Conservation (phyloP, 2,329 filamentous ascomycete species). For the Aspergillus puulaauensis region DNA sequence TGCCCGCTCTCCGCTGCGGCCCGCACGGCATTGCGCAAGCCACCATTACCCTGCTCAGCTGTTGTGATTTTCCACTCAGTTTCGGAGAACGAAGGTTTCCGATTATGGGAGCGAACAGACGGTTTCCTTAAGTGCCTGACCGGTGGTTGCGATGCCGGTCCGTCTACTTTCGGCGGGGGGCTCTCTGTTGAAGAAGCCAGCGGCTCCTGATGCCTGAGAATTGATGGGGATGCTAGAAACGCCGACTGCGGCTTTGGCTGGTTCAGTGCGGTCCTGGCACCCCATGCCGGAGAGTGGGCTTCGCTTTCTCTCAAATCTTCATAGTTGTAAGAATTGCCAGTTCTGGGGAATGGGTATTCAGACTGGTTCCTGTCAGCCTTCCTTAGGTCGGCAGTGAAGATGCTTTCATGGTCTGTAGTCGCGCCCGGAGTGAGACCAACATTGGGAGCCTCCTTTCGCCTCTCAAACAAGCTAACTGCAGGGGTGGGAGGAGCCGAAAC, state of each 20-base stretch:
- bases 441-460: constrained; percentile 21
- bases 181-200: constrained; percentile 21
- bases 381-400: constrained; percentile 32
- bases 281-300: constrained; percentile 75
- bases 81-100: constrained; percentile 67
- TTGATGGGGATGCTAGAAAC: constrained; percentile 71
- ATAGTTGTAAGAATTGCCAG: constrained; percentile 27
- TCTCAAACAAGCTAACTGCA: constrained; percentile 37
- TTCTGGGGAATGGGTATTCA: constrained; percentile 31
- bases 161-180: constrained; percentile 19
- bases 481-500: constrained; percentile 24
- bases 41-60: constrained; percentile 89
- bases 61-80: constrained; percentile 80
- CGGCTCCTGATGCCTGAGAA: constrained; percentile 65
- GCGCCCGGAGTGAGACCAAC: constrained; percentile 40
- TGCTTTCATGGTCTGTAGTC: constrained; percentile 43
- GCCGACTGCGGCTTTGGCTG: constrained; percentile 76
- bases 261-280: constrained; percentile 61
- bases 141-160: constrained; percentile 10
- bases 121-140: constrained; percentile 10
- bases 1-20: constrained; percentile 70
- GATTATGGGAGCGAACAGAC: constrained; percentile 49
- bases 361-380: constrained; percentile 26
- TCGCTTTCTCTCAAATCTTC: constrained; percentile 67
- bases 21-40: constrained; percentile 82